Percentiles rank a stretch among this genome's conserved stretches.
phyloP scores from a whole-genome alignment of 306 rosid species.

The Fragaria nilgerrensis region DNA sequence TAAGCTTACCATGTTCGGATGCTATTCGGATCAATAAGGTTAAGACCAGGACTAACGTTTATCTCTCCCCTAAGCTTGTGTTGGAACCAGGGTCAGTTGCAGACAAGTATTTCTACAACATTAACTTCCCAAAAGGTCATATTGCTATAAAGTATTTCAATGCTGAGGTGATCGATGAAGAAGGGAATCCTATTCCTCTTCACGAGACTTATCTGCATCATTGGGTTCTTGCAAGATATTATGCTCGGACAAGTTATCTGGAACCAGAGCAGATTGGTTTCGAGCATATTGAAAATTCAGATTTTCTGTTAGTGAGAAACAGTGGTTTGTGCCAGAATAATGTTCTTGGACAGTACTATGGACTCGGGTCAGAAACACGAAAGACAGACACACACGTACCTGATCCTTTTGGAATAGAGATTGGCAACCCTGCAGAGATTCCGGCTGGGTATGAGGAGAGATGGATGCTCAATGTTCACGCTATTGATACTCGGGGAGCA shows the following conservation, averaged over 20 bases:
- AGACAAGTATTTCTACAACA: slow-evolving; percentile 30
- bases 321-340: slow-evolving; percentile 51
- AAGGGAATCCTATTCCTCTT: slow-evolving; percentile 56
- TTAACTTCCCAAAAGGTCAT: slow-evolving; percentile 71
- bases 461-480: slow-evolving; percentile 72
- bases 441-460: slow-evolving; percentile 67
- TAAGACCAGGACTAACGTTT: slow-evolving; percentile 42
- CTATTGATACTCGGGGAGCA: slow-evolving; percentile 65
- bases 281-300: slow-evolving; percentile 11
- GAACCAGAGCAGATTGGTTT: slow-evolving; percentile 16
- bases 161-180: slow-evolving; percentile 69
- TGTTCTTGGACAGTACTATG: slow-evolving; percentile 43
- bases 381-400: slow-evolving; percentile 54
- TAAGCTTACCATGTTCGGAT: slow-evolving; percentile 29
- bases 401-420: slow-evolving; percentile 61
- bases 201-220: slow-evolving; percentile 80
- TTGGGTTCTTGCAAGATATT: slow-evolving; percentile 40
- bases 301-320: slow-evolving; percentile 26
- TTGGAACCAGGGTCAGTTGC: slow-evolving; percentile 63
- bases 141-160: slow-evolving; percentile 56
- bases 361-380: slow-evolving; percentile 72
- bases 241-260: slow-evolving; percentile 20
- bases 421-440: slow-evolving; percentile 52
- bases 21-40: slow-evolving; percentile 22
- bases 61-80: slow-evolving; percentile 56